These are phyloP conservation scores for Nannochloris sp. DNA, from an alignment of 139 green algal genomes.

Conservation along the genomic window DNA sequence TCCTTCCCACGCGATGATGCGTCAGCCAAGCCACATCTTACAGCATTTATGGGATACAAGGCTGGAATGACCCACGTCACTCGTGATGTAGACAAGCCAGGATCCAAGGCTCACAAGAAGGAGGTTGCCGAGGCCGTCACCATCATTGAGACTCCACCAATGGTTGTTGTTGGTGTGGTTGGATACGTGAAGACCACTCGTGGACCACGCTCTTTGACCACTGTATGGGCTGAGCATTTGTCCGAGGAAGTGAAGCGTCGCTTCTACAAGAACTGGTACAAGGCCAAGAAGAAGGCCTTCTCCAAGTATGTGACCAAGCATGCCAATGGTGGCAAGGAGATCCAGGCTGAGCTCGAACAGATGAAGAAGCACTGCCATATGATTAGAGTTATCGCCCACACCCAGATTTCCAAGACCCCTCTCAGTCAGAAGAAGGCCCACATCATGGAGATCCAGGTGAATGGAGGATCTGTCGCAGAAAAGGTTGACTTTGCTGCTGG, in stretches of 20 bases:
- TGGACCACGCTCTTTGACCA: conserved; percentile 85
- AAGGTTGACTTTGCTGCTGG: conserved; percentile 96
- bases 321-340: conserved; percentile 78
- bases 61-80: conserved; percentile 97
- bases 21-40: conserved; percentile 83
- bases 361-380: conserved; percentile 92
- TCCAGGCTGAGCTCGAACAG: conserved; percentile 80
- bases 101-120: conserved; percentile 99
- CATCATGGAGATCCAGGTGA: conserved; percentile 98
- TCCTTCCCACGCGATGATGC: conserved; percentile 89
- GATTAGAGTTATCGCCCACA: conserved; percentile 90
- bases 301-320: conserved; percentile 97
- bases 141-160: conserved; percentile 92
- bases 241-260: conserved; percentile 76
- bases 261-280: conserved; percentile 98
- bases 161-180: conserved; percentile 96
- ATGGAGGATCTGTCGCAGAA: conserved; percentile 78
- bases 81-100: conserved; percentile 97
- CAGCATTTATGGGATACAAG: conserved; percentile 93
- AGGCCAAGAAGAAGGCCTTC: conserved; percentile 99
- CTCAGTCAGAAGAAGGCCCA: conserved; percentile 96
- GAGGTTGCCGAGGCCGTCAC: conserved; percentile 96
- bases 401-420: conserved; percentile 79
- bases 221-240: conserved; percentile 97
- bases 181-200: conserved; percentile 93